These are phyloP conservation scores for Spathaspora sp. DNA, from an alignment of 805 yeast species.

Conservation along the genomic window DNA sequence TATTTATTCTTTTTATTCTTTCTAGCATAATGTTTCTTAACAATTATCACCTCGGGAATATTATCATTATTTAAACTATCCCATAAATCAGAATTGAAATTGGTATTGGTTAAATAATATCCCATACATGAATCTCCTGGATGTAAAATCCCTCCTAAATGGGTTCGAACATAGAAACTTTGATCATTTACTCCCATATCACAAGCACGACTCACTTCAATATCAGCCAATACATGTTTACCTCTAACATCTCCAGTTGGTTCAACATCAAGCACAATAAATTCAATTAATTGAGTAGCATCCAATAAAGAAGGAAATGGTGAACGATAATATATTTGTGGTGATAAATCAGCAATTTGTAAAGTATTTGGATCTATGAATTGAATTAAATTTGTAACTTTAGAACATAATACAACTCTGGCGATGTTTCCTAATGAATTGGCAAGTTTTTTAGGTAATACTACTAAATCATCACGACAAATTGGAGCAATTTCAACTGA, in stretches of 20 bases:
- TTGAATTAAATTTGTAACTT: constrained; percentile 78
- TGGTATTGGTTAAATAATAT: constrained; percentile 78
- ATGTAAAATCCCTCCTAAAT: constrained; percentile 89
- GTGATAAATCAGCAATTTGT: constrained; percentile 69
- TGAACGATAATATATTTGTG: constrained; percentile 74
- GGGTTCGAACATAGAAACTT: constrained; percentile 82
- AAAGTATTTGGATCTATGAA: constrained; percentile 82
- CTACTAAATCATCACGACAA: constrained; percentile 94
- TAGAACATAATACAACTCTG: constrained; percentile 79
- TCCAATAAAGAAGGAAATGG: constrained; percentile 79
- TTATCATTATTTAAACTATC: constrained; percentile 61
- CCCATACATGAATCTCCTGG: constrained; percentile 97
- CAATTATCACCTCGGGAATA: constrained; percentile 80
- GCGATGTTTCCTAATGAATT: constrained; percentile 78
- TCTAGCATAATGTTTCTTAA: constrained; percentile 85
- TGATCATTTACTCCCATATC: constrained; percentile 87
- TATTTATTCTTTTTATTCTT: constrained; percentile 70
- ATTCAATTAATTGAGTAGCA: constrained; percentile 74
- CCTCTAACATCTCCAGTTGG: constrained; percentile 81
- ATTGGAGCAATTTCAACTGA: constrained; percentile 94
- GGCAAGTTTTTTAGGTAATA: constrained; percentile 85
- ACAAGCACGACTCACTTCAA: constrained; percentile 82
- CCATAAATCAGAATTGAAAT: constrained; percentile 84
- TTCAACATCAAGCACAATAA: constrained; percentile 89
- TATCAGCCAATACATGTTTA: constrained; percentile 79